Evolutionary conservation across 2,329 filamentous ascomycete species (phyloP).

Genomic region (Colletotrichum sp.): DNA sequence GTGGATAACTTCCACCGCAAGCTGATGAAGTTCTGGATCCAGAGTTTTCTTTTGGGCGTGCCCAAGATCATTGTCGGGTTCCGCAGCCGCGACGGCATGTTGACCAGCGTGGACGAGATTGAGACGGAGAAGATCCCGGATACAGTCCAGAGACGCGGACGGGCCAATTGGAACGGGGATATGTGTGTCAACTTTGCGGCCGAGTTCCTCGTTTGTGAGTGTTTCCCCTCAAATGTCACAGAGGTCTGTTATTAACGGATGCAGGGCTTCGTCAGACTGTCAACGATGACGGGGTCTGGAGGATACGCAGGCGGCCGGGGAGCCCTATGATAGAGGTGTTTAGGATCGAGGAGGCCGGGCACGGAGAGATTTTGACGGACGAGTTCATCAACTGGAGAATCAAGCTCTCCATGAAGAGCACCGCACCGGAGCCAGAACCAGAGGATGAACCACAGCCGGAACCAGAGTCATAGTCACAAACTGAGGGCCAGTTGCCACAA

Average conservation of each 20-base stretch:
- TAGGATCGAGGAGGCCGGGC: constrained; percentile 74
- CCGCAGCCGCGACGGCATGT: constrained; percentile 73
- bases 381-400: constrained; percentile 80
- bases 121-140: constrained; percentile 80
- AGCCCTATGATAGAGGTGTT: constrained; percentile 74
- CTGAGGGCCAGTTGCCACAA: rapidly evolving
- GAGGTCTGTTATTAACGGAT: not conserved
- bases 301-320: constrained; percentile 71
- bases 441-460: not conserved
- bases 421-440: constrained; percentile 17
- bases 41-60: constrained; percentile 92
- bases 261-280: constrained; percentile 68
- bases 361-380: constrained; percentile 77
- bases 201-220: constrained; percentile 77
- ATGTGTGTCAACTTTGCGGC: constrained; percentile 91
- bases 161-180: constrained; percentile 85
- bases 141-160: constrained; percentile 70
- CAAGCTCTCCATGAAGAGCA: constrained; percentile 48
- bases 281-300: constrained; percentile 79
- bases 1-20: constrained; percentile 84
- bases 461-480: not conserved
- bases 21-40: constrained; percentile 94
- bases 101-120: constrained; percentile 77
- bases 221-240: not conserved
- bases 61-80: constrained; percentile 93